Evolutionary conservation across 2,329 filamentous ascomycete genomes (phyloP).

Genomic region (Fusarium dlaminii): DNA sequence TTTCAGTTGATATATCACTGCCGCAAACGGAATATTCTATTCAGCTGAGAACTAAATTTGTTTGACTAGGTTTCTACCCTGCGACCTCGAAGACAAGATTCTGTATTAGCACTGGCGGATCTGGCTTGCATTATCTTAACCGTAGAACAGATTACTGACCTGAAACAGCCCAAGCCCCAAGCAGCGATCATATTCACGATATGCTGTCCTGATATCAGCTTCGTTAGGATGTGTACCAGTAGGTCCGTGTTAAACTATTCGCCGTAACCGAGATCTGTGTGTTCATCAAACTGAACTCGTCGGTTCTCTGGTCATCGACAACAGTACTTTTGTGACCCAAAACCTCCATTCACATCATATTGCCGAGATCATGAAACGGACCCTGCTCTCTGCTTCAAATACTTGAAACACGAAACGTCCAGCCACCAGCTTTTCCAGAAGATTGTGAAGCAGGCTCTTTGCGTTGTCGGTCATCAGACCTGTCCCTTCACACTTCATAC

Average conservation of each 20-base stretch:
- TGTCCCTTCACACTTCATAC: constrained; percentile 15
- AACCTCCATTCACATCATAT: constrained; percentile 19
- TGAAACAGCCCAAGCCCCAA: constrained; percentile 28
- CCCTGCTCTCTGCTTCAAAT: constrained; percentile 28
- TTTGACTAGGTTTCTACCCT: neutral
- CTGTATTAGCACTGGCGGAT: constrained; percentile 22
- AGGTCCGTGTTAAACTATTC: constrained; percentile 18
- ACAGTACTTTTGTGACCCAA: neutral
- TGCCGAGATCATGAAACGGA: constrained; percentile 33
- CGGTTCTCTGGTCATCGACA: neutral
- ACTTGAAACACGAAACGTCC: constrained; percentile 39
- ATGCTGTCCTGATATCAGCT: constrained; percentile 9
- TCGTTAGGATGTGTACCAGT: constrained; percentile 4
- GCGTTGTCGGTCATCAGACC: constrained; percentile 9
- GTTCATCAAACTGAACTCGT: neutral
- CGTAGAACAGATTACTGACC: constrained; percentile 31
- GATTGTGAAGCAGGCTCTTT: constrained; percentile 32
- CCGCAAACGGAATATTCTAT: neutral
- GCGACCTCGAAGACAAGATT: neutral
- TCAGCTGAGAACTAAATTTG: constrained; percentile 7
- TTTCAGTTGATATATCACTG: constrained; percentile 1
- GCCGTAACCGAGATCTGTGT: constrained; percentile 5
- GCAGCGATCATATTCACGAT: constrained; percentile 28
- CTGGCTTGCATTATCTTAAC: constrained; percentile 24
- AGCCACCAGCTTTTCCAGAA: constrained; percentile 42